A percentile compares a stretch with the other conserved stretches of the same genome.
phyloP scores from a whole-genome alignment of 176 grass and related monocot species.

The Melocanna baccifera region DNA sequence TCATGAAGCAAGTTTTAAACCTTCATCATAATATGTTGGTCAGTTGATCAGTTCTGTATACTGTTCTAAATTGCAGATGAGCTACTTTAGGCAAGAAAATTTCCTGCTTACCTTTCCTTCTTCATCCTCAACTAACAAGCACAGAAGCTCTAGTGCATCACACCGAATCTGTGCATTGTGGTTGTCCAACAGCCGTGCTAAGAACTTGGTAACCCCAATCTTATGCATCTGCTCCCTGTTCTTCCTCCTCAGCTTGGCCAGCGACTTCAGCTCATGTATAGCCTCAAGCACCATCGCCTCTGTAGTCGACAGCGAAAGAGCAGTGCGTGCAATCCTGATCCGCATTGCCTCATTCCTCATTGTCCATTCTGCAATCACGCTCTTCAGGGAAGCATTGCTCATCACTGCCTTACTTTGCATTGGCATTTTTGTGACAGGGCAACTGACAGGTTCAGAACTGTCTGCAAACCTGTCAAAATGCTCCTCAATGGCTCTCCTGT shows the following conservation, averaged over 20 bases:
- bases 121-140: conserved; percentile 62
- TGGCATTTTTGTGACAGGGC: conserved; percentile 57
- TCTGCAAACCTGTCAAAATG: conserved; percentile 50
- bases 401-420: conserved; percentile 57
- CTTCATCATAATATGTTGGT: conserved; percentile 2
- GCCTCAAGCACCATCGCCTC: conserved; percentile 66
- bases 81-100: background rate
- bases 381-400: conserved; percentile 68
- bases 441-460: conserved; percentile 45
- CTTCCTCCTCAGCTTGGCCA: conserved; percentile 41
- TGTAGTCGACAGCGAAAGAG: conserved; percentile 41
- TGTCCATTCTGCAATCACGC: conserved; percentile 71
- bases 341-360: conserved; percentile 64
- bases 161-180: conserved; percentile 43
- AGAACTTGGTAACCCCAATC: conserved; percentile 63
- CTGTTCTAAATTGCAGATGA: conserved; percentile 6
- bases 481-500: conserved; percentile 71
- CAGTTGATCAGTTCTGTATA: background rate
- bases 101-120: conserved; percentile 62
- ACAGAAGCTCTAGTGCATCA: conserved; percentile 60
- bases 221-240: conserved; percentile 75
- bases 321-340: conserved; percentile 59
- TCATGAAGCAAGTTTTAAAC: conserved; percentile 14
- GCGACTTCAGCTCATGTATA: conserved; percentile 58
- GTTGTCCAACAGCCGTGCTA: conserved; percentile 57